Conservation (phyloP, 139 green algal genomes). For the Desmodesmus armatus region DNA sequence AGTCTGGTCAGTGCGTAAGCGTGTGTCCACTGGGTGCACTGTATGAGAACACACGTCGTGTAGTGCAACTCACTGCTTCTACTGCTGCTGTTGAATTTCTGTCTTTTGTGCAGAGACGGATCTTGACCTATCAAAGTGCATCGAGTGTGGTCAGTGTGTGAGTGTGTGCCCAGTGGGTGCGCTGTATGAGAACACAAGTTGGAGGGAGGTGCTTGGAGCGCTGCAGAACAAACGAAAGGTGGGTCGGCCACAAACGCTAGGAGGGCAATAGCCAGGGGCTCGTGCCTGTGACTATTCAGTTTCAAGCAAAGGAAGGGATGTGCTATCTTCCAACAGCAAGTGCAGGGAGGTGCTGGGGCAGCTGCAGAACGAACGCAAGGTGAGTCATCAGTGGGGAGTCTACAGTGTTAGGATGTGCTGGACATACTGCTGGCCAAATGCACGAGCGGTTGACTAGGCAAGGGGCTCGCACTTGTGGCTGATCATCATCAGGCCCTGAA, state of each 20-base stretch:
- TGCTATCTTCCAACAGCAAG: background rate
- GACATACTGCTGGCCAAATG: too few species aligned
- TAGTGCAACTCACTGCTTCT: constrained; percentile 28
- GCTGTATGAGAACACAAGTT: constrained; percentile 56
- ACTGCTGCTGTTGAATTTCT: background rate
- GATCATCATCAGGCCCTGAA: too few species aligned
- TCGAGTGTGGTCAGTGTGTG: constrained; percentile 63
- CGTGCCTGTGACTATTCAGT: too few species aligned
- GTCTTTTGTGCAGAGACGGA: constrained; percentile 29
- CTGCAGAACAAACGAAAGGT: constrained; percentile 62
- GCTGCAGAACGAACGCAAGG: background rate
- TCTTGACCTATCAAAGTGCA: constrained; percentile 44
- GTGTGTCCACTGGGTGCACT: constrained; percentile 65
- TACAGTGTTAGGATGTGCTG: too few species aligned
- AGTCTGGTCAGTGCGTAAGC: constrained; percentile 59
- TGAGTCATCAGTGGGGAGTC: too few species aligned
- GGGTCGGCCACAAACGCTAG: background rate
- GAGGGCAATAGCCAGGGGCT: too few species aligned
- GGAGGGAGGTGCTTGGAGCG: constrained; percentile 54
- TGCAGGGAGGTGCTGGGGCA: background rate
- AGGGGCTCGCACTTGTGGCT: too few species aligned
- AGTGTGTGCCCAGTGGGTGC: constrained; percentile 62
- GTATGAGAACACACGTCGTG: constrained; percentile 53
- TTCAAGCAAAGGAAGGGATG: too few species aligned
- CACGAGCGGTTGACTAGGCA: too few species aligned